Evolutionary conservation across 139 green algal genomes (phyloP).

Genomic region (Chlorella sp.): DNA sequence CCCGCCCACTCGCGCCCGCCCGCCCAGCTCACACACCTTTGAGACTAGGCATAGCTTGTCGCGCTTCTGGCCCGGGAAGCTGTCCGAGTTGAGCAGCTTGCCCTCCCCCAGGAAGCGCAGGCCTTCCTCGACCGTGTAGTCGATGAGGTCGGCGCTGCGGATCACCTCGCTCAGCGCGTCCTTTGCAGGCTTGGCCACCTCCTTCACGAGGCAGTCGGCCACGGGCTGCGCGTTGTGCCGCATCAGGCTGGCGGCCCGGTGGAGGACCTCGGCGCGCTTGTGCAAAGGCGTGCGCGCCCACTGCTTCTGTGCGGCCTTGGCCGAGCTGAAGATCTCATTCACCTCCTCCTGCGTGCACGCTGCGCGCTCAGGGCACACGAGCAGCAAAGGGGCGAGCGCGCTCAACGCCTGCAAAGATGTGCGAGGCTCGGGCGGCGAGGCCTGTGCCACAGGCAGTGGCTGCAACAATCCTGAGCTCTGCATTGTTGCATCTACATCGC

Average conservation of each 20-base stretch:
- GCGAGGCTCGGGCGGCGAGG: too few relatives aligned
- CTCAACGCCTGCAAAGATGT: too few relatives aligned
- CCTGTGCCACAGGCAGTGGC: too few relatives aligned
- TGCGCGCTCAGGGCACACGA: too few relatives aligned
- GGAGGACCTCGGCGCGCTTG: slow-evolving; percentile 78
- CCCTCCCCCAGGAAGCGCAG: slow-evolving; percentile 78
- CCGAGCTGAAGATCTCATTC: slow-evolving; percentile 66
- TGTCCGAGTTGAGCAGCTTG: slow-evolving; percentile 79
- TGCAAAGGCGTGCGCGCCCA: slow-evolving; percentile 87
- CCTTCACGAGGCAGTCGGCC: slow-evolving; percentile 79
- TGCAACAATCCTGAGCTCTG: too few relatives aligned
- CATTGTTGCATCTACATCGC: too few relatives aligned
- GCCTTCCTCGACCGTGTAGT: slow-evolving; percentile 67
- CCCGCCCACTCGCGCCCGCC: too few relatives aligned
- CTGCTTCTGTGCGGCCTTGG: slow-evolving; percentile 72
- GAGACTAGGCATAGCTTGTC: slow-evolving; percentile 88
- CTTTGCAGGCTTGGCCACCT: slow-evolving; percentile 89
- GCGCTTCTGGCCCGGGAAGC: slow-evolving; percentile 82
- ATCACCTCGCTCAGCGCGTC: slow-evolving; percentile 45
- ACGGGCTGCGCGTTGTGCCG: slow-evolving; percentile 79
- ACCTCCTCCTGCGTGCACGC: slow-evolving; percentile 89
- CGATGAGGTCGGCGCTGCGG: background rate
- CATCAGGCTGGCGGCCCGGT: slow-evolving; percentile 70
- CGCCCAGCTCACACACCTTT: slow-evolving; percentile 45
- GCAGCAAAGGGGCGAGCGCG: too few relatives aligned